These are phyloP conservation scores for Salix brachista DNA, from an alignment of 345 rosid species.

Conservation along the genomic window DNA sequence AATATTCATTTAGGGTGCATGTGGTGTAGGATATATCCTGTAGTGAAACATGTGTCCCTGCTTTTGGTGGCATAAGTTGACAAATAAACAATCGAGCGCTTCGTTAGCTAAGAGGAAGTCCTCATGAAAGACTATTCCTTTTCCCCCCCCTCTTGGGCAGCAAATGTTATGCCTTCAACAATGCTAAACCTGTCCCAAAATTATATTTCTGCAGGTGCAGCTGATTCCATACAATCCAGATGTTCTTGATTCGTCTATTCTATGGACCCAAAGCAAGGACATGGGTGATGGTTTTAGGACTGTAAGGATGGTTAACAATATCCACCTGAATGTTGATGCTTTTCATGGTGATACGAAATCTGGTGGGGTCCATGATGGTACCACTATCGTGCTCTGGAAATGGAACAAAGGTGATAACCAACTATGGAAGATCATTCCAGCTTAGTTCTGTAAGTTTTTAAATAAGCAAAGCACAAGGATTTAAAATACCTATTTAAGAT, in stretches of 20 bases:
- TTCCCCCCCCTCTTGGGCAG: not conserved
- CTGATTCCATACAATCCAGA: constrained; percentile 54
- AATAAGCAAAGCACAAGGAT: not conserved
- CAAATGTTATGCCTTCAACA: not conserved
- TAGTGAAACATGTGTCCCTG: not conserved
- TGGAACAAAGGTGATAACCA: constrained; percentile 90
- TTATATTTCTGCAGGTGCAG: constrained; percentile 50
- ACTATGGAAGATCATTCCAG: constrained; percentile 67
- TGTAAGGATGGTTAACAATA: constrained; percentile 70
- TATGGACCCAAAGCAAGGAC: constrained; percentile 69
- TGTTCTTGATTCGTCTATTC: constrained; percentile 55
- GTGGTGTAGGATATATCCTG: not conserved
- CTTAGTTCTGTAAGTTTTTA: constrained; percentile 52
- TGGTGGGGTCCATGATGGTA: constrained; percentile 76
- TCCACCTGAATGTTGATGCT: constrained; percentile 67
- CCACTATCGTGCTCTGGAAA: constrained; percentile 63
- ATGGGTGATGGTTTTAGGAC: constrained; percentile 43
- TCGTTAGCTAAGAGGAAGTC: not conserved
- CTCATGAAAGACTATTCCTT: not conserved
- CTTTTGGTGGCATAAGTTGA: not conserved
- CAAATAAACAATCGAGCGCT: not conserved
- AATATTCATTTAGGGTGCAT: not conserved
- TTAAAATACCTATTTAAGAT: not conserved
- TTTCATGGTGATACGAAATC: constrained; percentile 65
- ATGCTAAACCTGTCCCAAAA: not conserved